Conservation (phyloP, 2,329 filamentous ascomycete genomes). For the Aspergillus texensis region DNA sequence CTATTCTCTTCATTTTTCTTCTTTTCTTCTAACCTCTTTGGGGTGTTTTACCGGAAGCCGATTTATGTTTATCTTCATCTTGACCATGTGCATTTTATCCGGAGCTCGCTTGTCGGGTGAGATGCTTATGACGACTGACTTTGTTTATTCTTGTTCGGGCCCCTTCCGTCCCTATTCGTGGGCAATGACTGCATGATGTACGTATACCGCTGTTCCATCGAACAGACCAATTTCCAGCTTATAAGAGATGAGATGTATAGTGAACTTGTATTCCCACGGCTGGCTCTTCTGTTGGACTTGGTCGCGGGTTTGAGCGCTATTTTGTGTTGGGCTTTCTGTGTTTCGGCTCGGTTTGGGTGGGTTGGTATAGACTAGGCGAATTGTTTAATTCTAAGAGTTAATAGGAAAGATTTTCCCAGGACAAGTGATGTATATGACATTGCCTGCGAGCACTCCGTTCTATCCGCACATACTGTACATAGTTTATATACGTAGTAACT, state of each 20-base stretch:
- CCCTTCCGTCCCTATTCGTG: conserved; percentile 27
- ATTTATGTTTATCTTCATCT: conserved; percentile 3
- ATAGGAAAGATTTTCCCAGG: not conserved
- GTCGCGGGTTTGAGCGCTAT: conserved; percentile 1
- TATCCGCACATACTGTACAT: not conserved
- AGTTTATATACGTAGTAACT: not conserved
- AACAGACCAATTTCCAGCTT: conserved; percentile 13
- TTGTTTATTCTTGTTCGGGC: conserved; percentile 19
- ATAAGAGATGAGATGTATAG: conserved; percentile 25
- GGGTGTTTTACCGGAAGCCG: not conserved
- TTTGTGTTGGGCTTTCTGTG: not conserved
- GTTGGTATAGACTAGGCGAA: not conserved
- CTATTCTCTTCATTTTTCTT: conserved; percentile 10
- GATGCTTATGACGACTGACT: conserved; percentile 22
- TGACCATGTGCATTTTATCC: not conserved
- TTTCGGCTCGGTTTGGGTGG: not conserved
- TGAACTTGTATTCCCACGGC: conserved; percentile 22
- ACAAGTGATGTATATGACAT: too few species aligned
- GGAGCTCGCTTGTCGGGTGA: conserved; percentile 2
- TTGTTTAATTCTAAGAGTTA: not conserved
- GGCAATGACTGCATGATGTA: conserved; percentile 42
- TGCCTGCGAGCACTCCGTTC: not conserved
- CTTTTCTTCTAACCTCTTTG: not conserved
- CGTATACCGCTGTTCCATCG: conserved; percentile 33
- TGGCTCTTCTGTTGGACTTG: conserved; percentile 17